Evolutionary conservation across 108 stramenopile genomes (phyloP).

Genomic region (Cyclotella sp.): DNA sequence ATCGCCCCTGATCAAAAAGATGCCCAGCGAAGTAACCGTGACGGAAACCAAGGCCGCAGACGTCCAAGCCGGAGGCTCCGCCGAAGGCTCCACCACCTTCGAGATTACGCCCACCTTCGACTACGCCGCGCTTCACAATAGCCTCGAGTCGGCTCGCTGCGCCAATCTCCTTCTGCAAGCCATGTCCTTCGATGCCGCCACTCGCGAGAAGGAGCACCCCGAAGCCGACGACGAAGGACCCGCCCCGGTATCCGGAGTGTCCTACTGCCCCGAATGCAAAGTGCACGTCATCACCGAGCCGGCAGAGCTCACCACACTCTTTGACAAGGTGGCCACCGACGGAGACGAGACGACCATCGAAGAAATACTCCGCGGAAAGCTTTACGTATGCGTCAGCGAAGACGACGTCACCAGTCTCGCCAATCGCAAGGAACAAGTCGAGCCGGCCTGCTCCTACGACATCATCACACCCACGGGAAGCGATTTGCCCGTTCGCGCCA

Average conservation of each 20-base stretch:
- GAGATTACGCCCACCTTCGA: background rate
- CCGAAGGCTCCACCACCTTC: background rate
- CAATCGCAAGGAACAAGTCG: background rate
- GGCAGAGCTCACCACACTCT: slow-evolving; percentile 16
- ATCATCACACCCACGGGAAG: background rate
- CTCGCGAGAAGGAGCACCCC: slow-evolving; percentile 16
- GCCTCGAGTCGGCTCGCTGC: slow-evolving; percentile 21
- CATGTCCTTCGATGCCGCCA: slow-evolving; percentile 32
- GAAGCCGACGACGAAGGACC: background rate
- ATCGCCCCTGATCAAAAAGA: slow-evolving; percentile 29
- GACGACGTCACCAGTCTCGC: slow-evolving; percentile 11
- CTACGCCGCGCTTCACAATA: background rate
- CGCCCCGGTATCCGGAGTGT: slow-evolving; percentile 20
- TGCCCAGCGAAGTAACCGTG: slow-evolving; percentile 3
- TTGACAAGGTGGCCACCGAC: slow-evolving; percentile 16
- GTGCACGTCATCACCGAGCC: slow-evolving; percentile 33
- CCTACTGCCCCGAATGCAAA: slow-evolving; percentile 29
- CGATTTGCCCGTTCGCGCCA: slow-evolving; percentile 6
- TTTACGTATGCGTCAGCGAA: slow-evolving; percentile 28
- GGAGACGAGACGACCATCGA: slow-evolving; percentile 14
- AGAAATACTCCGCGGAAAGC: slow-evolving; percentile 18
- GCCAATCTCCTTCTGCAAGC: slow-evolving; percentile 38
- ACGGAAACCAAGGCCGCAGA: background rate
- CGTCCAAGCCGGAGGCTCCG: background rate
- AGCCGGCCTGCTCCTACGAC: background rate